Conservation (phyloP, 2,329 filamentous ascomycete species). For the Septoria linicola region DNA sequence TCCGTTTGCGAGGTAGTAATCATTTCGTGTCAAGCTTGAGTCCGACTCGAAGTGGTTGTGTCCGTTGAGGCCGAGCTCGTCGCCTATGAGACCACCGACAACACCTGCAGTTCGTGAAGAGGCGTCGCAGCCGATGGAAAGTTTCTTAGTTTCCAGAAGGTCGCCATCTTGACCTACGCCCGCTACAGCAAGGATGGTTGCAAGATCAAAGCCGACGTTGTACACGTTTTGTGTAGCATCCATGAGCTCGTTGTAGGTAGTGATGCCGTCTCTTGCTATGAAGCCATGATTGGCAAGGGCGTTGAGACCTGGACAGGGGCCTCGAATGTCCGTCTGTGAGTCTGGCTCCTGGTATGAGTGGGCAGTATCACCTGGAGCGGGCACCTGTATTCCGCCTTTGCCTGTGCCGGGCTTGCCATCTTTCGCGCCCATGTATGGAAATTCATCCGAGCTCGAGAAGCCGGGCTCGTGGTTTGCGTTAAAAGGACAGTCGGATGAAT, state of each 20-base stretch:
- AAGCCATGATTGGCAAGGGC: conserved; percentile 43
- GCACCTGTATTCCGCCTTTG: conserved; percentile 46
- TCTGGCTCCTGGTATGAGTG: conserved; percentile 40
- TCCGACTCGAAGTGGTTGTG: conserved; percentile 48
- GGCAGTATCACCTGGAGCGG: conserved; percentile 44
- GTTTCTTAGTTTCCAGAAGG: conserved; percentile 41
- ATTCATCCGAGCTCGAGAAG: background rate
- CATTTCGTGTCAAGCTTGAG: conserved; percentile 44
- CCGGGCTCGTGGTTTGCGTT: conserved; percentile 40
- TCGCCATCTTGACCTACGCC: conserved; percentile 45
- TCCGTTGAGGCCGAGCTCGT: conserved; percentile 44
- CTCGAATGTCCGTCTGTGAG: conserved; percentile 41
- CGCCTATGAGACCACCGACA: conserved; percentile 36
- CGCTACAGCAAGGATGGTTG: conserved; percentile 42
- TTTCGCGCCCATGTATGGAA: conserved; percentile 43
- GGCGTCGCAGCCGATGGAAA: conserved; percentile 45
- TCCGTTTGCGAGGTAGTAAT: conserved; percentile 40
- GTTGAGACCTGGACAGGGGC: conserved; percentile 28
- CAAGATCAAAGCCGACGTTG: conserved; percentile 46
- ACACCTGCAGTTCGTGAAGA: conserved; percentile 30
- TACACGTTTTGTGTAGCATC: conserved; percentile 48
- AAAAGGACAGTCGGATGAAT: conserved; percentile 36
- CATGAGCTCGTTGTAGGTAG: conserved; percentile 42
- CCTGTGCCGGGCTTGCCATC: conserved; percentile 44
- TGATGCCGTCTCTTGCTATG: conserved; percentile 45